These are phyloP conservation scores for Aspergillus terreus DNA, from an alignment of 2,329 filamentous ascomycete species.

Conservation along the genomic window DNA sequence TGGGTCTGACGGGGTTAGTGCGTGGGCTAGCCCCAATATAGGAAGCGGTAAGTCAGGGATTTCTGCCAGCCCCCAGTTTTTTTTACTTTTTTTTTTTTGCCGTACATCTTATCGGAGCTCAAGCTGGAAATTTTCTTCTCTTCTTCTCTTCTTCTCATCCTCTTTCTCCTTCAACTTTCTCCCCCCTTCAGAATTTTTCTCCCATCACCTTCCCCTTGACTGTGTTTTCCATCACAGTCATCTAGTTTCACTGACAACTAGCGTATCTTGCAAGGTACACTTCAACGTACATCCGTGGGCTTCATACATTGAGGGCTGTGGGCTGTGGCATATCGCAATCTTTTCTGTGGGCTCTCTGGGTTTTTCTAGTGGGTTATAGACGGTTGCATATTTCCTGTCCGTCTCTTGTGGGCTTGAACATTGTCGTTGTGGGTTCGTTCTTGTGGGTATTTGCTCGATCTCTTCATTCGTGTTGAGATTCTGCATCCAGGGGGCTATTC, in stretches of 20 bases:
- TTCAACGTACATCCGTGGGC: conserved; percentile 37
- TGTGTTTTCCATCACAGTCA: conserved; percentile 13
- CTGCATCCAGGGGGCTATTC: conserved; percentile 8
- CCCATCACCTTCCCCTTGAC: conserved; percentile 9
- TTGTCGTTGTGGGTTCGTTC: conserved; percentile 37
- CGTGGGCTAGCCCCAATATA: conserved; percentile 6
- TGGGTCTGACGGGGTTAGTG: conserved; percentile 13
- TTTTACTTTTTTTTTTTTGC: conserved; percentile 23
- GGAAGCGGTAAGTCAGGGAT: conserved; percentile 27
- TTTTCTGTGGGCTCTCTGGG: conserved; percentile 40
- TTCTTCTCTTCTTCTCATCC: conserved; percentile 20
- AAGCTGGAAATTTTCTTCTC: conserved; percentile 19
- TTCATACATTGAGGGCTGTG: conserved; percentile 41
- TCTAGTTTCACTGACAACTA: conserved; percentile 25
- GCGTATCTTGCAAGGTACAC: conserved; percentile 31
- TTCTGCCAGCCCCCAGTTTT: conserved; percentile 29
- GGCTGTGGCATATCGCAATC: conserved; percentile 39
- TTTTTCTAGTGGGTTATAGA: conserved; percentile 38
- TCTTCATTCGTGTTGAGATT: conserved; percentile 15
- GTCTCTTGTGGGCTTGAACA: conserved; percentile 43
- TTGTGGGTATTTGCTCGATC: conserved; percentile 34
- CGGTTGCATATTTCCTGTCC: conserved; percentile 40
- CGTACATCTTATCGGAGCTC: conserved; percentile 25
- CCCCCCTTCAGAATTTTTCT: conserved; percentile 6
- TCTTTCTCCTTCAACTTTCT: conserved; percentile 11